A percentile compares a stretch with the other conserved stretches of the same genome.
These are phyloP conservation scores for Diaporthe australafricana DNA, from an alignment of 2,329 filamentous ascomycete genomes.

Conservation along the genomic window DNA sequence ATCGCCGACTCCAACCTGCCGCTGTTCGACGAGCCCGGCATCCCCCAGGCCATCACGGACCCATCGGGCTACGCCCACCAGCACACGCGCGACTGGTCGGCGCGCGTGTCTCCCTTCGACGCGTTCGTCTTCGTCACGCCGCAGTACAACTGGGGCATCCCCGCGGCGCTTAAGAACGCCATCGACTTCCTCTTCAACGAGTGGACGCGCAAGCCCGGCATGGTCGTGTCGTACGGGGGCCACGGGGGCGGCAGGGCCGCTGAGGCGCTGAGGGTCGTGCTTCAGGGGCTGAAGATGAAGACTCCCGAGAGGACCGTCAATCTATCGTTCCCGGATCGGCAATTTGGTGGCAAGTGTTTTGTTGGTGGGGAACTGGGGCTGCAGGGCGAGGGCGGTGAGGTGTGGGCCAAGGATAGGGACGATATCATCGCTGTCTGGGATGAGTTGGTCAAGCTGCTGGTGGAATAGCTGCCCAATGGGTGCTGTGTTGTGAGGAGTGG, in stretches of 20 bases:
- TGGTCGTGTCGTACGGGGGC: conserved; percentile 61
- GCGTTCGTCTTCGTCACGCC: conserved; percentile 48
- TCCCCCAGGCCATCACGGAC: conserved; percentile 45
- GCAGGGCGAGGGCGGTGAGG: neutral
- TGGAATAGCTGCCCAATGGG: neutral
- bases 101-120: conserved; percentile 45
- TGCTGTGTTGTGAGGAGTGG: too few relatives aligned
- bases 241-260: conserved; percentile 48
- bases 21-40: conserved; percentile 49
- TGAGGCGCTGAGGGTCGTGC: conserved; percentile 41
- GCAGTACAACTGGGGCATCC: conserved; percentile 61
- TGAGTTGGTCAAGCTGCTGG: conserved; percentile 35
- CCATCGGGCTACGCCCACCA: conserved; percentile 46
- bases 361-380: conserved; percentile 39
- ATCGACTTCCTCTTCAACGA: conserved; percentile 64
- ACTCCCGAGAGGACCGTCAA: conserved; percentile 42
- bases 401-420: conserved; percentile 38
- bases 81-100: conserved; percentile 51
- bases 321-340: conserved; percentile 41
- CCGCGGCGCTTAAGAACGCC: conserved; percentile 62
- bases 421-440: conserved; percentile 40
- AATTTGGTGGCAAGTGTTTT: conserved; percentile 29
- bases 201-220: conserved; percentile 59
- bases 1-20: conserved; percentile 48
- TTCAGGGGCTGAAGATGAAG: conserved; percentile 41